phyloP scores from a whole-genome alignment of 106 monocot genomes.

The Dioscorea zingiberensis region DNA sequence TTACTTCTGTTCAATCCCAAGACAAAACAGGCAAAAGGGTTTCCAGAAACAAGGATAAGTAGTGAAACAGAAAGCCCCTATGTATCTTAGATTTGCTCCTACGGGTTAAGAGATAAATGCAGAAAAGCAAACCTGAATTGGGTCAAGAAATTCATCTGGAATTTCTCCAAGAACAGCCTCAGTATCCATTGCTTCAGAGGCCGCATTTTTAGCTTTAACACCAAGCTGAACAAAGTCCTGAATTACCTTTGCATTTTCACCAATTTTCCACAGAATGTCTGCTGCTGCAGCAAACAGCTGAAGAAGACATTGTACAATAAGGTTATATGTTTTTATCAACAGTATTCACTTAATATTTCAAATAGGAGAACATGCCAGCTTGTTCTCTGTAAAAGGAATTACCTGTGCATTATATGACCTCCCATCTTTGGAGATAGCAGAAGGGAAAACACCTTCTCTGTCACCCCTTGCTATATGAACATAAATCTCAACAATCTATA shows the following conservation, averaged over 20 bases:
- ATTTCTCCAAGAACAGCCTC: constrained; percentile 92
- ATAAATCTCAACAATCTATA: constrained; percentile 97
- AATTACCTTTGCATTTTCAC: constrained; percentile 63
- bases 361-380: too few species aligned
- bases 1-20: too few species aligned
- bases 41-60: too few species aligned
- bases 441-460: constrained; percentile 65
- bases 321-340: too few species aligned
- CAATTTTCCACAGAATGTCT: constrained; percentile 81
- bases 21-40: too few species aligned
- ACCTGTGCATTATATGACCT: constrained; percentile 93
- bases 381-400: background rate
- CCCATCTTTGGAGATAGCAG: constrained; percentile 87
- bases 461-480: constrained; percentile 95
- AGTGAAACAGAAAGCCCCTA: too few species aligned
- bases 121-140: constrained; percentile 71
- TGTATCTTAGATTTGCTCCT: too few species aligned
- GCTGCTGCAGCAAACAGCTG: constrained; percentile 83
- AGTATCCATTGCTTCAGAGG: constrained; percentile 90
- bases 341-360: too few species aligned
- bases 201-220: constrained; percentile 69
- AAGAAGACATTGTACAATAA: background rate
- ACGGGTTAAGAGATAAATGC: background rate
- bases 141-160: constrained; percentile 98
- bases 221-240: constrained; percentile 83